phyloP scores from a whole-genome alignment of 768 basidiomycete genomes.

The Tricholoma hemisulphureum region DNA sequence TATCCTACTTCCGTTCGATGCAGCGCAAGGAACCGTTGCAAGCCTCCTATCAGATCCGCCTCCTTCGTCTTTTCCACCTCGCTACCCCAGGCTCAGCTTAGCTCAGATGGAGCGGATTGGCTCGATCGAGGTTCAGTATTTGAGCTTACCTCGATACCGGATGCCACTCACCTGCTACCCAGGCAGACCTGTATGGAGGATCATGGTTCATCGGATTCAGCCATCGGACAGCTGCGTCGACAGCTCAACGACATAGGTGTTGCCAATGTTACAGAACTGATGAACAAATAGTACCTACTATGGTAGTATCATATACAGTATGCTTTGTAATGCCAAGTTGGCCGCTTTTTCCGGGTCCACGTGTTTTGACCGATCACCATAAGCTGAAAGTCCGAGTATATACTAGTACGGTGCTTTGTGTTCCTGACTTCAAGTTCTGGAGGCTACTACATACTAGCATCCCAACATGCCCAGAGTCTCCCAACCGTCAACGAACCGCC shows the following conservation, averaged over 20 bases:
- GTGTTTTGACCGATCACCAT: neutral
- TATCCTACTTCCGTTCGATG: conserved; percentile 59
- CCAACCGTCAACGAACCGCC: conserved; percentile 23
- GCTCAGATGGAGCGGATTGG: conserved; percentile 42
- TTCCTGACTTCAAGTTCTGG: too few relatives aligned
- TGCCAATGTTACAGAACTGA: conserved; percentile 45
- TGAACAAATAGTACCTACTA: too few relatives aligned
- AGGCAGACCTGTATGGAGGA: conserved; percentile 67
- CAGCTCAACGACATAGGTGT: conserved; percentile 37
- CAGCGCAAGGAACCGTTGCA: conserved; percentile 28
- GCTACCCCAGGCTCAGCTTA: conserved; percentile 52
- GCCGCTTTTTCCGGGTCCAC: neutral
- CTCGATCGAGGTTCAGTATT: conserved; percentile 52
- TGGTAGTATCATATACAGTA: too few relatives aligned
- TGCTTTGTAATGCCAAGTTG: conserved; percentile 11
- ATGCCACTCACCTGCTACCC: conserved; percentile 47
- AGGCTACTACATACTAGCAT: neutral
- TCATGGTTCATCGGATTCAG: conserved; percentile 38
- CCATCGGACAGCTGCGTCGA: conserved; percentile 46
- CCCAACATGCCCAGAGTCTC: conserved; percentile 40
- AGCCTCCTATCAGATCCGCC: conserved; percentile 42
- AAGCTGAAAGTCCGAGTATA: neutral
- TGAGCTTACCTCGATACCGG: conserved; percentile 36
- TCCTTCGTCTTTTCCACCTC: conserved; percentile 51
- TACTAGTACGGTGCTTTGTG: neutral